Base-by-base conservation (phyloP, 2,329 filamentous ascomycete genomes). In the Colletotrichum nymphaeae region DNA sequence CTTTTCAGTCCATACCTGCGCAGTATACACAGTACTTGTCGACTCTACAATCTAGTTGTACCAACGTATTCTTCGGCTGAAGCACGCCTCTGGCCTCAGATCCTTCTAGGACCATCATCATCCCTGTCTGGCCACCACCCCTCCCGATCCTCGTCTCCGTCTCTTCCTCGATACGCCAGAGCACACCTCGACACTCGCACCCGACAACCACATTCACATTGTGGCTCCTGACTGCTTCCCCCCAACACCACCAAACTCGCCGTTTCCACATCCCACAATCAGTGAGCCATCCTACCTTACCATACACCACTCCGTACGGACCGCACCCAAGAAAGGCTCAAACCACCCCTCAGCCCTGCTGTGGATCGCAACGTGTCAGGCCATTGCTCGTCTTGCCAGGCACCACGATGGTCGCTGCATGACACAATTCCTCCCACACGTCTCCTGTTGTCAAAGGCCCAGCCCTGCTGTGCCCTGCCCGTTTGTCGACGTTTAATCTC, bases 401-500 rank as follows among this genome's bases (percentile, higher is more conserved):
- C 62, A 75, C 67, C 71, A 74, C 63, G 53, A 67, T 70, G 70
- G 73, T 63, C 62, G 58, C 22, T 74, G 71, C 71, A 75, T 75
- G 71, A 75, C 63, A 74, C 73, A 74, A 64, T 64, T 71, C 71
- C 55, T 65, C 67, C 58, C 60, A 66, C 65, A 42, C 63, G 56
- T 70, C 66, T 75, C 71, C 66, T 60, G 66, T 67, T 67, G 62
- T 59, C 73, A 64, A 67, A 69, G 59, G 69, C 57, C 66, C 42
- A 66, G 64, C 62, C 73, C 70, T 74, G 73, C 37, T 37, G 57
- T 46, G 73, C 69, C 66, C 58, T 74, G 73, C 63, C 55, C 58
- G 66, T 66, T 63, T 59, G 67, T 71, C 70, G 71, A 66, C 66
- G 73, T 71, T 73, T 75, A 75, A 74, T 75, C 63, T 75, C 66